Evolutionary conservation across 1,284 basidiomycete genomes (phyloP).

Genomic region (Meira nashicola): DNA sequence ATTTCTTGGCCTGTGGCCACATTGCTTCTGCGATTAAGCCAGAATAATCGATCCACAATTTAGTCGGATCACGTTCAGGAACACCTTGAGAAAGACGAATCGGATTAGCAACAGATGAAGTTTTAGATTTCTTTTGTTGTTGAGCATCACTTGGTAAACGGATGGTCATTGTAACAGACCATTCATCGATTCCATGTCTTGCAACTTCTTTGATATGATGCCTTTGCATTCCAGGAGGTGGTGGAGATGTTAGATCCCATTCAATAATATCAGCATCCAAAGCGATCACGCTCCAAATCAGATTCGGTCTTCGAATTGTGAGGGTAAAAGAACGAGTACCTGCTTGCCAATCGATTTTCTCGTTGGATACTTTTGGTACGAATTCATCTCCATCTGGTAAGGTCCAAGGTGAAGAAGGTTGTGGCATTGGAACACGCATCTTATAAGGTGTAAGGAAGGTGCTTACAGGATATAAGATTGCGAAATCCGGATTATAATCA

Average conservation of each 20-base stretch:
- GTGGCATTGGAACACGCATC: conserved; percentile 61
- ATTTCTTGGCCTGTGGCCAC: conserved; percentile 12
- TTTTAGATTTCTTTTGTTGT: not conserved
- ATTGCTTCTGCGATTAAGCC: conserved; percentile 24
- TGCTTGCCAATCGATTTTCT: conserved; percentile 60
- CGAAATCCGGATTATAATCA: conserved; percentile 46
- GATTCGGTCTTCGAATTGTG: conserved; percentile 70
- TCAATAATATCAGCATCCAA: conserved; percentile 84
- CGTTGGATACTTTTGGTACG: conserved; percentile 63
- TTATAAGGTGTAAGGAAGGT: conserved; percentile 75
- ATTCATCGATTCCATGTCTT: conserved; percentile 69
- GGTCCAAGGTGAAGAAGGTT: conserved; percentile 34
- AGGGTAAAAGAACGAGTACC: conserved; percentile 70
- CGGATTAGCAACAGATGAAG: conserved; percentile 7
- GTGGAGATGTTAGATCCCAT: conserved; percentile 62
- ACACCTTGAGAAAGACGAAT: conserved; percentile 10
- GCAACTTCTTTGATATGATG: conserved; percentile 89
- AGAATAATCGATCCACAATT: conserved; percentile 23
- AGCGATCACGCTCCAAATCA: conserved; percentile 86
- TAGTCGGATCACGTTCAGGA: conserved; percentile 10
- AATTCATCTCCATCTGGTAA: conserved; percentile 54
- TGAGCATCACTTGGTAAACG: conserved; percentile 56
- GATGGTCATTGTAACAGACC: conserved; percentile 68
- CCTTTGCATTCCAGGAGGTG: conserved; percentile 59
- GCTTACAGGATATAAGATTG: conserved; percentile 64